Percentiles rank a stretch among this genome's conserved stretches.
Conservation (phyloP, 1,139 yeast species). For the Sugiyamaella novakii region DNA sequence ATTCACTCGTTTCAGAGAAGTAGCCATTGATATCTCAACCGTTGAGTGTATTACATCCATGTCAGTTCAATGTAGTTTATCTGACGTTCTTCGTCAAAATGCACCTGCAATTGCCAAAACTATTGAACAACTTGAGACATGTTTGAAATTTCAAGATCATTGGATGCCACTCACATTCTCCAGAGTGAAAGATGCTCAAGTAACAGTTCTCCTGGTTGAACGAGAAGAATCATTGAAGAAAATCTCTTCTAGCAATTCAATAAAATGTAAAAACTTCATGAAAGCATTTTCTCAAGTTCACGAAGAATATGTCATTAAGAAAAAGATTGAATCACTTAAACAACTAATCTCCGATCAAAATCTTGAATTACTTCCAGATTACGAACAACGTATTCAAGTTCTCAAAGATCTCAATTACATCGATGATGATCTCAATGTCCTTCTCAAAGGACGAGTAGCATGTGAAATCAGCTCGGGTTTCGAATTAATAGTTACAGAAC, state of each 20-base stretch:
- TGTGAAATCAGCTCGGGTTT: conserved; percentile 89
- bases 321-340: conserved; percentile 59
- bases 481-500: conserved; percentile 86
- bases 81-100: conserved; percentile 51
- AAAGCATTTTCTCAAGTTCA: conserved; percentile 53
- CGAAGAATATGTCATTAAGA: conserved; percentile 50
- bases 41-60: conserved; percentile 57
- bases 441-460: conserved; percentile 82
- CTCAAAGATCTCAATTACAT: conserved; percentile 74
- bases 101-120: conserved; percentile 49
- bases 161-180: conserved; percentile 47
- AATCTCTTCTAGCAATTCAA: conserved; percentile 40
- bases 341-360: conserved; percentile 80
- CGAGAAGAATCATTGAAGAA: conserved; percentile 48
- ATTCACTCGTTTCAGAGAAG: conserved; percentile 40
- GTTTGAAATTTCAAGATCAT: conserved; percentile 49
- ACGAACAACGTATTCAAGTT: conserved; percentile 83
- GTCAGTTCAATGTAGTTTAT: conserved; percentile 47
- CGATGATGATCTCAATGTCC: conserved; percentile 73
- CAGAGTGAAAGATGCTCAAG: conserved; percentile 28
- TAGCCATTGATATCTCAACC: conserved; percentile 49
- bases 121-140: conserved; percentile 46
- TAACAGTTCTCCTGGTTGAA: conserved; percentile 37
- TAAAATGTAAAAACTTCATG: conserved; percentile 46
- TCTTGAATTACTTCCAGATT: conserved; percentile 86